Base-by-base conservation (phyloP, 148 eudicot genomes). In the Amaranthus palmeri region DNA sequence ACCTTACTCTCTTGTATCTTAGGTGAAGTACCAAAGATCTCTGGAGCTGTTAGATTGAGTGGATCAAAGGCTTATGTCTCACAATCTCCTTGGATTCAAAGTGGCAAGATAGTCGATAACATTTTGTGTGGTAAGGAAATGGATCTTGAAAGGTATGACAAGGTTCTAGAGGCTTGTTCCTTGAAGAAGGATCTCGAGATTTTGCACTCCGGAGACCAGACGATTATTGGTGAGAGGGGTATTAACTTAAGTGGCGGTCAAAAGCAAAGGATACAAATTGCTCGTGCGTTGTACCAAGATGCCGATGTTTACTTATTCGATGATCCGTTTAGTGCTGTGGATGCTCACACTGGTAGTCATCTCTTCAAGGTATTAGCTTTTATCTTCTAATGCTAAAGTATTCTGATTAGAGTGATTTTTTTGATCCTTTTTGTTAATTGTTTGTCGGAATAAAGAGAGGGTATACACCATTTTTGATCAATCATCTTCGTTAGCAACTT, bases 71-170 rank as follows among this genome's bases (percentile, higher is more conserved):
- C 89, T 17, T 86, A 80, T 78, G 81, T 84, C 69, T 71, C 89
- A 10, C 91, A 87, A 50, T 83, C 88, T 0, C 82, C 91, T 5
- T 87, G 91, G 91, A 87, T 85, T 48, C 85, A 79, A 61, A 86
- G 83, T 58, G 87, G 87, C 10, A 86, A 80, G 77, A 80, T 86
- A 56, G 81, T 76, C 18, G 89, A 86, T 43, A 84, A 86, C 52
- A 82, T 84, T 10, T 72, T 86, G 54, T 86, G 84, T 71, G 87
- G 87, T 14, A 69, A 73, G 68, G 74, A 79, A 65, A 83, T 83
- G 86, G 83, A 83, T 41, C 13, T 52, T 12, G 85, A 74, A 48
- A 83, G 25, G 69, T 87, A 87, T 62, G 82, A 83, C 4, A 77
- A 66, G 79, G 86, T 85, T 41, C 74, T 87, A 13, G 87, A 85